A percentile compares a stretch with the other conserved stretches of the same genome.
These are phyloP conservation scores for Periconia sp. DNA, from an alignment of 2,329 filamentous ascomycete species.

Conservation along the genomic window DNA sequence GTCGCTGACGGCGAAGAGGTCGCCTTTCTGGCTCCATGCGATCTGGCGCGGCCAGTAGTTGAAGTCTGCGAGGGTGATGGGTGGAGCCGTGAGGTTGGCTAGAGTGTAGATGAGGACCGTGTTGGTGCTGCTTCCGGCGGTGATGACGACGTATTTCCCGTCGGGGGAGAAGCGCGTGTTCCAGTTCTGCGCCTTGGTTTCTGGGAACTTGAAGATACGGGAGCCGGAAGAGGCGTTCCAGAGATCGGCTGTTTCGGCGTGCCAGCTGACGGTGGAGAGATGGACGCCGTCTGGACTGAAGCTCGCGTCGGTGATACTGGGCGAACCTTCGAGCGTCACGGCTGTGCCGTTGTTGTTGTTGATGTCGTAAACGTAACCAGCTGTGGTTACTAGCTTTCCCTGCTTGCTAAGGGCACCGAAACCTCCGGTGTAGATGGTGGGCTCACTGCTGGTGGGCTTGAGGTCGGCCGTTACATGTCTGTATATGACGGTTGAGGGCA, in stretches of 20 bases:
- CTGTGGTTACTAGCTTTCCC: slow-evolving; percentile 2
- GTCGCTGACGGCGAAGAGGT: slow-evolving; percentile 4
- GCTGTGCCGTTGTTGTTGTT: background rate
- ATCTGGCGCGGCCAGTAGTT: slow-evolving; percentile 6
- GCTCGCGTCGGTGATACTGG: slow-evolving; percentile 5
- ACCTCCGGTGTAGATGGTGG: background rate
- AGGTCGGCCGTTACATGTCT: slow-evolving; percentile 2
- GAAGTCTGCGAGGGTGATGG: slow-evolving; percentile 1
- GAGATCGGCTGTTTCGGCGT: background rate
- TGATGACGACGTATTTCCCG: slow-evolving; percentile 8
- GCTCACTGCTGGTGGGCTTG: background rate
- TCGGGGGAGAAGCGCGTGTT: slow-evolving; percentile 8
- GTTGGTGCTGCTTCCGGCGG: background rate
- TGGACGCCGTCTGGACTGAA: slow-evolving; percentile 5
- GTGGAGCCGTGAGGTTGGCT: slow-evolving; percentile 4
- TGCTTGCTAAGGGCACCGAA: slow-evolving; percentile 8
- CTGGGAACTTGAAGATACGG: slow-evolving; percentile 6
- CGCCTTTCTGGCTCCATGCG: slow-evolving; percentile 8
- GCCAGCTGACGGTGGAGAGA: slow-evolving; percentile 4
- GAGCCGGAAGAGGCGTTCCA: slow-evolving; percentile 12
- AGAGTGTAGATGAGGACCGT: slow-evolving; percentile 9
- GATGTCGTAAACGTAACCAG: slow-evolving; percentile 7
- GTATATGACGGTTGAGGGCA: background rate
- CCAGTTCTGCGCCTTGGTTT: slow-evolving; percentile 6
- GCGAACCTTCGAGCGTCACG: slow-evolving; percentile 2